Base-by-base conservation (phyloP, 2,329 filamentous ascomycete genomes). In the Lizonia empirigonia region DNA sequence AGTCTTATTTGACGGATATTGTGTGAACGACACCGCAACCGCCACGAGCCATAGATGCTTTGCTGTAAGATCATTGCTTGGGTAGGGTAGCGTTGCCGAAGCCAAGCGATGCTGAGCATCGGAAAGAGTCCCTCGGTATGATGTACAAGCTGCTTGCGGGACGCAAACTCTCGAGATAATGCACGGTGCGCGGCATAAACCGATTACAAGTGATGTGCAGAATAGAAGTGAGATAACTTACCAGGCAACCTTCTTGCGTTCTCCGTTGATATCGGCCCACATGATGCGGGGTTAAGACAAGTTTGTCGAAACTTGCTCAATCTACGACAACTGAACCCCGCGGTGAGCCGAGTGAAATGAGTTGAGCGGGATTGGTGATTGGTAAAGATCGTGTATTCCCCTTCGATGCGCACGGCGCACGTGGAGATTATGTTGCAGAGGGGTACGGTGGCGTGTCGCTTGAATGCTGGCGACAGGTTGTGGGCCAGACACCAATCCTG, bases 221-320 rank as follows among this genome's bases (percentile, higher is more conserved):
- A 35, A 20, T 5, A 19, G 32, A 37, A 15, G 22, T 8, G 37
- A 23, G 30, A 35, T 37, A 22, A 67, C 85, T 65, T 81, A 89
- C 86, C 86, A 89, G 69, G 86, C 86, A 80, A 89, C 87, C 78
- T 89, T 89, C 71, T 85, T 88, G 75, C 87, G 88, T 71, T 85
- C 79, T 56, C 86, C 86, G 65, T 88, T 83, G 60, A 89, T 85
- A 39, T 69, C 65, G 47, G 72, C 66, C 68, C 86, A 78, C 86
- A 89, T 89, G 53, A 51, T 64, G 61, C 57, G 53, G 48, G 69
- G 78, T 59, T 57, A 47, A 40, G 47, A 39, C 59, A 41, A 56
- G 46, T 54, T 52, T 32, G 53, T 46, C 56, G 42, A 64, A 69
- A 69, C 55, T 52, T 71, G 68, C 67, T 71, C 70, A 68, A 38